Base-by-base conservation (phyloP, 2,329 filamentous ascomycete genomes). In the Tolypocladium guangdongense region DNA sequence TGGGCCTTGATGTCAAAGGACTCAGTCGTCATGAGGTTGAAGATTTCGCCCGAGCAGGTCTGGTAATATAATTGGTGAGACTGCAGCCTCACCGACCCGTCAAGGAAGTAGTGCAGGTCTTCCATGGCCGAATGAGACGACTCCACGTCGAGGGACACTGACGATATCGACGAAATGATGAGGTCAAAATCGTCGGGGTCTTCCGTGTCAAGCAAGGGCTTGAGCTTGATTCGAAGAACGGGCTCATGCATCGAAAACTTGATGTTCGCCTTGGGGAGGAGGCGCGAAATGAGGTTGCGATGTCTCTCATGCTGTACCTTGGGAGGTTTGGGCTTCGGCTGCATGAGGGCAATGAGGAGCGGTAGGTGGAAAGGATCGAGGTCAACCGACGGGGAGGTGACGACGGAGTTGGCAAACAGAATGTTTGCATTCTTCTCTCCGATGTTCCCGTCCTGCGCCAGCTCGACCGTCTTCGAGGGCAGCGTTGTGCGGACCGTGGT, bases 241-340 rank as follows among this genome's bases (percentile, higher is more conserved):
- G 93, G 93, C 66, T 99, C 93, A 64, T 99, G 93, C 71, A 99
- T 87, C 0, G 93, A 96, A 41, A 97, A 84, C 65, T 97, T 99
- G 68, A 97, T 87, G 63, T 81, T 95, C 0, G 92, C 88, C 71
- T 97, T 97, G 1, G 93, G 93, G 10, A 99, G 75, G 4, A 97
- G 78, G n/a, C 89, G 83, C 16, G 92, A 96, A 33, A 99, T 86
- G 36, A 99, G 74, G 52, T 83, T 78, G 60, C 90, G 80, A 41
- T 75, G 77, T 59, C 75, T 76, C 55, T 76, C 70, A 48, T 67
- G 68, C n/a, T 71, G 69, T 3, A 62, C 48, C 50, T 56, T 64
- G 6, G 63, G 63, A 1, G 65, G 58, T n/a, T 62, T 65, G 7
- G 68, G 69, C 54, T 76, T 80, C 8, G 76, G 76, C 59, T 84